Evolutionary conservation across 192 early-diverging fungal genomes (phyloP).

Genomic region (Entomortierella beljakovae): DNA sequence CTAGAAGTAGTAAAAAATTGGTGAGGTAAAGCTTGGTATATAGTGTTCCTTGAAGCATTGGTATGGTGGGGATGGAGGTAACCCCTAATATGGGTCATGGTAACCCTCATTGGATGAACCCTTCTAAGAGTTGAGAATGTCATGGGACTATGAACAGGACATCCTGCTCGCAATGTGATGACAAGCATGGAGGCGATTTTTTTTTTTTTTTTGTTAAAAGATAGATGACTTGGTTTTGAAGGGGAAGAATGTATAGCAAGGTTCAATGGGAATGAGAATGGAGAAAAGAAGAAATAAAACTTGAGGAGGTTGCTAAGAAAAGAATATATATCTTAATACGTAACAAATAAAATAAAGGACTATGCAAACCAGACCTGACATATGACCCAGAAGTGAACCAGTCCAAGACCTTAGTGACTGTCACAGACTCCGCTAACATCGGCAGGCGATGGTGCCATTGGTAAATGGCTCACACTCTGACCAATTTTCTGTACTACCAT

Average conservation of each 20-base stretch:
- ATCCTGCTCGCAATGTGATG: conserved; percentile 35
- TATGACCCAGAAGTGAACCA: not conserved
- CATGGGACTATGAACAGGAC: conserved; percentile 20
- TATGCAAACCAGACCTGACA: not conserved
- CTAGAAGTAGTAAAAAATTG: conserved; percentile 45
- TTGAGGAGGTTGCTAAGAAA: not conserved
- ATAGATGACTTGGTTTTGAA: too few relatives aligned
- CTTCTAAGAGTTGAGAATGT: conserved; percentile 15
- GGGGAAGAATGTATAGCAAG: too few relatives aligned
- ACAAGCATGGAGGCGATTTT: conserved; percentile 25
- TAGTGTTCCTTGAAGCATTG: conserved; percentile 9
- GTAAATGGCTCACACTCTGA: too few relatives aligned
- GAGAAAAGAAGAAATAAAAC: not conserved
- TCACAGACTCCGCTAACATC: not conserved
- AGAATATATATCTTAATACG: not conserved
- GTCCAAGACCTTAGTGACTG: too few relatives aligned
- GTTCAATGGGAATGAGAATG: not conserved
- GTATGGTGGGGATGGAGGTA: conserved; percentile 37
- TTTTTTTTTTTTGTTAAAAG: too few relatives aligned
- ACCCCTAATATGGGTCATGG: conserved; percentile 1
- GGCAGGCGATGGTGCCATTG: too few relatives aligned
- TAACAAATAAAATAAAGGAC: not conserved
- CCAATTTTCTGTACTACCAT: conserved; percentile 1
- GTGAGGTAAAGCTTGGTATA: conserved; percentile 9
- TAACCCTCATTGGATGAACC: conserved; percentile 9